These are phyloP conservation scores for Fistulifera solaris DNA, from an alignment of 108 stramenopile genomes.

Conservation along the genomic window DNA sequence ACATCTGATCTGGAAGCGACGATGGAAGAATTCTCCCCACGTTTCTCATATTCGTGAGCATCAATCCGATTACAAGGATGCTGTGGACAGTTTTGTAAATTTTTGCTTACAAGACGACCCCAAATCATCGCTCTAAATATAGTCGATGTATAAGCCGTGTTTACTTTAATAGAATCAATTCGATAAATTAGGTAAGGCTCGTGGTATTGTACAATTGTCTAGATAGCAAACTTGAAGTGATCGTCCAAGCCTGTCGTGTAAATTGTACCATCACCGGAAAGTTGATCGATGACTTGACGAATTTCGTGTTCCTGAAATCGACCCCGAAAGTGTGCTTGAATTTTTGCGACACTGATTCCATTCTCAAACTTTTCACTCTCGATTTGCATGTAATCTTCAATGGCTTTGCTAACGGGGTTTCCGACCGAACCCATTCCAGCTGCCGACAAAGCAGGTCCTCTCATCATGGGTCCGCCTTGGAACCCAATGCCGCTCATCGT, in stretches of 20 bases:
- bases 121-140: no score
- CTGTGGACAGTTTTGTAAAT: conserved; percentile 10
- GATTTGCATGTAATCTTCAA: conserved; percentile 12
- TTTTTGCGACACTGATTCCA: conserved; percentile 27
- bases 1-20: conserved; percentile 24
- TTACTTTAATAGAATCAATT: no score
- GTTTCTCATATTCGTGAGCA: conserved; percentile 52
- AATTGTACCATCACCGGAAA: conserved; percentile 65
- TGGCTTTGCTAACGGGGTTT: background rate
- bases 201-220: background rate
- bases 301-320: conserved; percentile 38
- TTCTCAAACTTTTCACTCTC: conserved; percentile 16
- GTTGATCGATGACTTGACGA: conserved; percentile 29
- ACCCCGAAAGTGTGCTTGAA: conserved; percentile 13
- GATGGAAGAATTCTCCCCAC: conserved; percentile 49
- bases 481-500: conserved; percentile 20
- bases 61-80: conserved; percentile 31
- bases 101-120: no score
- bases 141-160: no score
- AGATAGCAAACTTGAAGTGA: conserved; percentile 38
- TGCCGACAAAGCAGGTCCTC: conserved; percentile 1
- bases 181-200: no score
- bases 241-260: conserved; percentile 74
- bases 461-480: conserved; percentile 11
- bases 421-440: conserved; percentile 4